Base-by-base conservation (phyloP, 2,329 filamentous ascomycete genomes). In the Neophaeococcomyces mojaviensis region DNA sequence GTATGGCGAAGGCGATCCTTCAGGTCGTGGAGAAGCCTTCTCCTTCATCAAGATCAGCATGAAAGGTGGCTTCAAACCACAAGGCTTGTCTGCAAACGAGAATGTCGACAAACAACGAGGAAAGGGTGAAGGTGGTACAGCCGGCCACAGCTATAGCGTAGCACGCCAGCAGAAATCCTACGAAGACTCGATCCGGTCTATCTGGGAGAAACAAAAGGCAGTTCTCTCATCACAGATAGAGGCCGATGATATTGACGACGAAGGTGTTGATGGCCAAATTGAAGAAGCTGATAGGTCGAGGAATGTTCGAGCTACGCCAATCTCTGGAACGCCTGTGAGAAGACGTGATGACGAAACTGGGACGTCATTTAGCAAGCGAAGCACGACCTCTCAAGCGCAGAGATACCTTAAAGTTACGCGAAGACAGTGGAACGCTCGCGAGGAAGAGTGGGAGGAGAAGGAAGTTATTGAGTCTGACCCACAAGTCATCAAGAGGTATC, bases 11-110 rank as follows among this genome's bases (percentile, higher is more conserved):
- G 92, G 92, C 46, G 92, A 98, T 61, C 92, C 92, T 3, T 95
- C 90, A 0, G 88, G 88, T 19, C 85, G 89, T 58, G 92, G 92
- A 2, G 81, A 96, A 49, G 92, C 87, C 2, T 95, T 97, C 70
- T 96, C 87, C 62, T 96, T 98, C 64, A 89, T 98, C 64, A 88
- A 92, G 61, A 96, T 89, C 0, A 94, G 88, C 1, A 98, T 98
- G 92, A 98, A 98, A 67, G 92, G 92, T 51, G 92, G 92, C 0
- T 98, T 96, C 65, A 87, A 89, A 60, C 84, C 88, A 16, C 78
- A 94, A 20, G 88, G 88, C 16, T 88, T 95, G 63, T 89, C 87
- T 59, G 86, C 89, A 50, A 85, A 88, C 59, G 85, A 89, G 51
- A 87, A 89, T 62, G 80, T 92, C 53, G 86, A 89, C 61, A 86